Base-by-base conservation (phyloP, 2,329 filamentous ascomycete genomes). In the Mycocentrospora acerina region DNA sequence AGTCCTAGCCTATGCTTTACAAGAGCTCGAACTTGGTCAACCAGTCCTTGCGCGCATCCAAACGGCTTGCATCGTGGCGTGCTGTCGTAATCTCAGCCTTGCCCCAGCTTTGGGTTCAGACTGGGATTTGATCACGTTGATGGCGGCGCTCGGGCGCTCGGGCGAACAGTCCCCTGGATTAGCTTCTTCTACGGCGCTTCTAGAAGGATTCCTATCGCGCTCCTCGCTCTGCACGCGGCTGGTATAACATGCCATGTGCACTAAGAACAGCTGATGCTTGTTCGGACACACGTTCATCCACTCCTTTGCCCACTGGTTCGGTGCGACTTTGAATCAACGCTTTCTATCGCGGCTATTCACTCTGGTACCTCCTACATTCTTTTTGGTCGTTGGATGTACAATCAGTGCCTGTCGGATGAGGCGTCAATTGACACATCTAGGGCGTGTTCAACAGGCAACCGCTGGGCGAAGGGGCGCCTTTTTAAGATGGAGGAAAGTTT, bases 171-270 rank as follows among this genome's bases (percentile, higher is more conserved):
- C 49, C 57, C 38, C 44, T 42, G 41, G 42, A 60, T 62, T 64
- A 63, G 60, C 55, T 61, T 55, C 61, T 67, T 65, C 62, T 39
- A 63, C 53, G 50, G 41, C 37, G 41, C 55, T 66, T 67, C 62
- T 49, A 65, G 62, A 65, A 65, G 51, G 56, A 52, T 55, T 57
- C 57, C 55, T 50, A 53, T 55, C 55, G 59, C 59, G 59, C 58
- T 35, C 48, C 55, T 60, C 61, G 58, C 58, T 59, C 60, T 59
- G 55, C 56, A 50, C 46, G 47, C 53, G 54, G 56, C 53, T 61
- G 60, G 63, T 61, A 58, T 64, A 60, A 64, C 59, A 61, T 62
- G 14, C 29, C 42, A 37, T 35, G 27, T 35, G 49, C 61, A 59
- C 58, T 59, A 62, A 56, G 55, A 45, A 48, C 44, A 59, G 53